Evolutionary conservation across 108 stramenopile genomes (phyloP), one percentile per base, ranked within the genome.

Genomic region (Fragilariopsis cylindrus): DNA sequence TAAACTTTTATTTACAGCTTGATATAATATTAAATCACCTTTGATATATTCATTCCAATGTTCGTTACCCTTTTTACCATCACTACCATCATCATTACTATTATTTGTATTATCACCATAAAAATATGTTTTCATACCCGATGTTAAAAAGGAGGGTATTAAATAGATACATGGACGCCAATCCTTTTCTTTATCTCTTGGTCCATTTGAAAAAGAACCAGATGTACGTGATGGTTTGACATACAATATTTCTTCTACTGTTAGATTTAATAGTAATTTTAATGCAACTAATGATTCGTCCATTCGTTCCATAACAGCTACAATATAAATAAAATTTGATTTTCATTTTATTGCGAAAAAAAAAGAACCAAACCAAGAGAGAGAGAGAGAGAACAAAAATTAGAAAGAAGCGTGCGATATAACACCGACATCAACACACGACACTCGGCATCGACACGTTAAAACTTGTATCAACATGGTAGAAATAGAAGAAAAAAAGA

Each of bases 281-380:
- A 88, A 49, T 3, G 66, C 84, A 3, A 88, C 80, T 69, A 83
- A 47, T 7, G 75, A 77, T 48, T 88, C 87, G 42, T 88, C 82
- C 82, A 88, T 81, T 7, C 87, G 79, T 75, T 85, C 84, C 12
- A 62, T 80, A 3, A 88, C 62, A 13, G 60, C 84, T 62, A 88
- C 21, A 21, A 21, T 21, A 21, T 21, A 21, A 21, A 21, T 21
- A 21, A 21, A 21, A 21, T 21, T 21, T 21, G 21, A 21, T 21
- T 21, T 21, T 21, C 21, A 21, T 21, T 21, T 21, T 21, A 21
- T 1, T 21, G 21, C 21, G 21, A 21, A 21, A 21, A 21, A 21
- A 21, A 21, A 21, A n/a, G n/a, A 21, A 21, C 21, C 21, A 21
- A 21, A 21, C 21, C 21, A 21, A 21, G 21, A 21, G 21, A 21